Base-by-base conservation (phyloP, 1,284 basidiomycete species). In the Cryptococcus sp. region DNA sequence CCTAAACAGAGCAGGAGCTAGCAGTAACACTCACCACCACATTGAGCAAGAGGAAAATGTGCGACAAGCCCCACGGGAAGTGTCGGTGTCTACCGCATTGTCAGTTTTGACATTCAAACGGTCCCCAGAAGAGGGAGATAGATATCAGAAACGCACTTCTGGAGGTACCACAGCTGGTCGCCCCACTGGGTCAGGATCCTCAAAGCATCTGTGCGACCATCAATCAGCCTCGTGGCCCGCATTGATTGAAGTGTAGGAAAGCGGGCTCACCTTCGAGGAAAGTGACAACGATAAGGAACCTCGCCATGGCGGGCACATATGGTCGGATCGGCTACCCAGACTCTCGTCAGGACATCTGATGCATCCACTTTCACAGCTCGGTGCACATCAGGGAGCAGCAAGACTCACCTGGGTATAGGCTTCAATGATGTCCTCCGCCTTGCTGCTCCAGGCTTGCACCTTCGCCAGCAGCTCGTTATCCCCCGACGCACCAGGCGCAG, bases 271-370 rank as follows among this genome's bases (percentile, higher is more conserved):
- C 95, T 81, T 99, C 95, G 74, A 95, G 80, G 80, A 99, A 99
- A 5, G 95, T 99, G 44, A 96, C 92, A 54, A 99, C 92, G 76
- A 98, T 98, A 64, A 99, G 80, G 79, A 98, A 98, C 64, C 96
- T 85, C 60, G 93, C 96, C 74, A 98, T 87, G 50, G 91, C 87
- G 33, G 96, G 95, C 68, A 99, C 83, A 77, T 95, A 88, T 50
- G 96, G 96, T 77, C 89, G 88, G 78, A 98, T 82, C 33, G 96
- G 95, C 72, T 77, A 60, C 8, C 24, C 44, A 13, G 3, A 51
- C 52, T 54, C 43, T 21, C 13, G 43, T 20, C n/a, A 37, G 28
- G 4, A 23, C 21, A 39, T 38, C 8, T 23, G 7, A n/a, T 11
- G 16, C 18, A n/a, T 13, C 33, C 9, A 7, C n/a, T n/a, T n/a